These are phyloP conservation scores for Zymoseptoria brevis DNA, from an alignment of 2,329 filamentous ascomycete genomes.

Conservation along the genomic window DNA sequence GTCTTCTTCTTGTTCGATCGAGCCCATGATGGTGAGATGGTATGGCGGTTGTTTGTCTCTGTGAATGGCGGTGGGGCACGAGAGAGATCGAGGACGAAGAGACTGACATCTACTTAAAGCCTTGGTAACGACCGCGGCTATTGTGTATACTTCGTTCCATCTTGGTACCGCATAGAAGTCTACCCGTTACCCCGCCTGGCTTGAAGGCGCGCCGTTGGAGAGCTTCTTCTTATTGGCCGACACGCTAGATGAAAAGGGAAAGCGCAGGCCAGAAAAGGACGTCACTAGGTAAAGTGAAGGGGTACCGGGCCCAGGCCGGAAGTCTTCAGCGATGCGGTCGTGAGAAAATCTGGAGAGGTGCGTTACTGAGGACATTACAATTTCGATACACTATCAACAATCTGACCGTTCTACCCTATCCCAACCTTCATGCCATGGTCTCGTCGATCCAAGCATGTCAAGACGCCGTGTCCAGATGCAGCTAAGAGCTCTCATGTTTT, in stretches of 20 bases:
- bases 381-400: slow-evolving; percentile 12
- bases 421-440: slow-evolving; percentile 2
- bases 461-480: slow-evolving; percentile 5
- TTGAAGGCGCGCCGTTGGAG: neutral
- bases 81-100: neutral
- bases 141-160: neutral
- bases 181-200: neutral
- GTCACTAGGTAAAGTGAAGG: neutral
- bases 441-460: slow-evolving; percentile 7
- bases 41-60: neutral
- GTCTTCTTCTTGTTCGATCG: slow-evolving; percentile 4
- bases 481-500: neutral
- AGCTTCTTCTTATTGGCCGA: neutral
- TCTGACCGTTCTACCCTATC: slow-evolving; percentile 8
- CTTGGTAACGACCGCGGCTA: neutral
- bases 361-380: neutral
- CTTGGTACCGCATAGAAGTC: neutral
- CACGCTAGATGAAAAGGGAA: neutral
- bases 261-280: neutral
- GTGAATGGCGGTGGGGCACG: neutral
- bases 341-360: neutral
- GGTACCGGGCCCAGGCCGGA: neutral
- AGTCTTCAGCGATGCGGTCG: neutral
- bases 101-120: neutral
- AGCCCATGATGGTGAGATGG: slow-evolving; percentile 4